Evolutionary conservation across 2,329 filamentous ascomycete species (phyloP).

Genomic region (Didymella pomorum): DNA sequence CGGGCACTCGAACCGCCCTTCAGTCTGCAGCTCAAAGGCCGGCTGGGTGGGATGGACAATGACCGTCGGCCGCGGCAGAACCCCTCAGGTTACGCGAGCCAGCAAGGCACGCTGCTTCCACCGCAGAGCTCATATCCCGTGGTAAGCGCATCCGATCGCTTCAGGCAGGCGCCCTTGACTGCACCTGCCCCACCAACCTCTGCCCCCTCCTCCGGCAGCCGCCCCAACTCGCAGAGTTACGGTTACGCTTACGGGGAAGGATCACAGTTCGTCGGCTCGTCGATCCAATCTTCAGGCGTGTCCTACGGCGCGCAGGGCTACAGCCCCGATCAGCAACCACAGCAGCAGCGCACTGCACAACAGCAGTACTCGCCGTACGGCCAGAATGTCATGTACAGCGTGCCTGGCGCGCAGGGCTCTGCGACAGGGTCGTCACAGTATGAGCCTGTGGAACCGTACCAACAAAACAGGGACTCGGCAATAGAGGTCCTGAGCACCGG

Average conservation of each 20-base stretch:
- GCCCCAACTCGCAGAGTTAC: constrained; percentile 53
- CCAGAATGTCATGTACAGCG: constrained; percentile 80
- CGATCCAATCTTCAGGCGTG: constrained; percentile 59
- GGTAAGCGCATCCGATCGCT: constrained; percentile 58
- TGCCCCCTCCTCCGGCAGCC: constrained; percentile 50
- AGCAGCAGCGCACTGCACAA: constrained; percentile 61
- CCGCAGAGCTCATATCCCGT: constrained; percentile 54
- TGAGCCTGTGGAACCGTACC: constrained; percentile 78
- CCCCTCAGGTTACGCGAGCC: constrained; percentile 68
- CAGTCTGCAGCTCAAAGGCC: constrained; percentile 62
- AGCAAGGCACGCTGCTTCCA: constrained; percentile 58
- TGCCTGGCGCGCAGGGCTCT: constrained; percentile 54
- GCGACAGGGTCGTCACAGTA: constrained; percentile 68
- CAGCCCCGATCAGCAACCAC: constrained; percentile 57
- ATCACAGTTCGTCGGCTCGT: constrained; percentile 64
- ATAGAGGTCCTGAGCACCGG: constrained; percentile 77
- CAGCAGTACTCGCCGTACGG: constrained; percentile 63
- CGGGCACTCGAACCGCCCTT: constrained; percentile 66
- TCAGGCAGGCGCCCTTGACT: constrained; percentile 56
- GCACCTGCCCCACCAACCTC: constrained; percentile 54
- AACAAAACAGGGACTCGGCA: constrained; percentile 71
- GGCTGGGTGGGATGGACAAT: constrained; percentile 77
- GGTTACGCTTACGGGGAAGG: constrained; percentile 64
- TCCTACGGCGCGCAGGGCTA: constrained; percentile 72
- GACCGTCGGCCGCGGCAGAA: constrained; percentile 77